Percentiles rank a stretch among this genome's conserved stretches.
Evolutionary conservation across 1,284 basidiomycete genomes (phyloP).

Genomic region (Cutaneotrichosporon curvatum): DNA sequence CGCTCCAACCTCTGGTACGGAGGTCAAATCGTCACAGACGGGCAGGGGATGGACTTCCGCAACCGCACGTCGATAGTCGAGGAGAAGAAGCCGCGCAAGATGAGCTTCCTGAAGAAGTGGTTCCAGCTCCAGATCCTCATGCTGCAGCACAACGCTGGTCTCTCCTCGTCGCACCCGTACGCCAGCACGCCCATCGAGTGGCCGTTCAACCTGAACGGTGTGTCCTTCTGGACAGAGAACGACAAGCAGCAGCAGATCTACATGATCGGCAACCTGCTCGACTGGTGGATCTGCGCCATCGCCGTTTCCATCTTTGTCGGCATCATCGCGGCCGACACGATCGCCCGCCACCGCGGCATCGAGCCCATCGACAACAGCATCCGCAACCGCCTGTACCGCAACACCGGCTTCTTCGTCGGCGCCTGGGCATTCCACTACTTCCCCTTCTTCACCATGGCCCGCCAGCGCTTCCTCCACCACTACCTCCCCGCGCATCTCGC

Average conservation of each 20-base stretch:
- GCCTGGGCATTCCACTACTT: constrained; percentile 95
- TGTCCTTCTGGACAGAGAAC: constrained; percentile 95
- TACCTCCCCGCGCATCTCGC: constrained; percentile 93
- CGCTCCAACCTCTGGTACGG: constrained; percentile 81
- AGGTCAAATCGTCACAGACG: constrained; percentile 69
- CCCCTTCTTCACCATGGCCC: constrained; percentile 96
- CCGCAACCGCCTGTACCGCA: constrained; percentile 88
- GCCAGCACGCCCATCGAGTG: constrained; percentile 91
- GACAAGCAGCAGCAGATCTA: constrained; percentile 86
- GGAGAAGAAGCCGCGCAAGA: constrained; percentile 64
- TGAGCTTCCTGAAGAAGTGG: constrained; percentile 94
- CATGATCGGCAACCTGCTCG: constrained; percentile 85
- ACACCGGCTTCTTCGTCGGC: constrained; percentile 87
- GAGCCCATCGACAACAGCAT: constrained; percentile 81
- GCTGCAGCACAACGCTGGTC: constrained; percentile 94
- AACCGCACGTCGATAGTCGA: constrained; percentile 53
- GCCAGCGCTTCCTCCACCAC: constrained; percentile 95
- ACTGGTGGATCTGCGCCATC: constrained; percentile 90
- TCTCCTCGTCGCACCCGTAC: constrained; percentile 93
- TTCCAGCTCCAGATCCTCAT: constrained; percentile 87
- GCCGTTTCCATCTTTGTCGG: constrained; percentile 81
- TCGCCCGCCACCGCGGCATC: constrained; percentile 76
- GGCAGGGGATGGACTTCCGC: constrained; percentile 55
- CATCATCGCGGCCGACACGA: constrained; percentile 76
- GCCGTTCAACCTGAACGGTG: constrained; percentile 92